Conservation (phyloP, 2,329 filamentous ascomycete species). For the Colletotrichum abscissum region DNA sequence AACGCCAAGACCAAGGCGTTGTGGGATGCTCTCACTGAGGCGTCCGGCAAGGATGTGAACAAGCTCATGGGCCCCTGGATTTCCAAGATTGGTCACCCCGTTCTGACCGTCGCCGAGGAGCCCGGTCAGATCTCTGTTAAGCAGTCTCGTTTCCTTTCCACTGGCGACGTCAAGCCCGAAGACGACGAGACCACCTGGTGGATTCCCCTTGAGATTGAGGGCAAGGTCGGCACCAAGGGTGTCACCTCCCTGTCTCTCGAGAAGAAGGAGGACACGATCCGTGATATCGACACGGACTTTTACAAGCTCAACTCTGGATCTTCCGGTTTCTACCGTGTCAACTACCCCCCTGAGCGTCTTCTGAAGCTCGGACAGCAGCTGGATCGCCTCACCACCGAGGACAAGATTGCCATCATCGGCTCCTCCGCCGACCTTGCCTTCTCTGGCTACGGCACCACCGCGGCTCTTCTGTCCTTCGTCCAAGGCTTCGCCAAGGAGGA, state of each 20-base stretch:
- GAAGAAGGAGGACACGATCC: slow-evolving; percentile 80
- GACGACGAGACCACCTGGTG: slow-evolving; percentile 96
- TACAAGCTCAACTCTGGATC: slow-evolving; percentile 95
- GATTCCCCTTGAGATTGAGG: slow-evolving; percentile 89
- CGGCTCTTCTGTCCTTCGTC: slow-evolving; percentile 84
- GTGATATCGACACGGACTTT: slow-evolving; percentile 80
- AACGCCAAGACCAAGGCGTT: slow-evolving; percentile 93
- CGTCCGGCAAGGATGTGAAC: slow-evolving; percentile 87
- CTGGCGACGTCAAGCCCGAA: slow-evolving; percentile 89
- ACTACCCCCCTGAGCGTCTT: slow-evolving; percentile 88
- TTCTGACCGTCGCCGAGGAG: slow-evolving; percentile 87
- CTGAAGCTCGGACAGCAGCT: slow-evolving; percentile 83
- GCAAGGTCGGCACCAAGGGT: slow-evolving; percentile 73
- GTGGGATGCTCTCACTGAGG: slow-evolving; percentile 88
- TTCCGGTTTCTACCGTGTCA: slow-evolving; percentile 90
- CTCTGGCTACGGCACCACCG: slow-evolving; percentile 84
- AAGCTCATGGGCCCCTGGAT: slow-evolving; percentile 96
- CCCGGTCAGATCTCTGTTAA: slow-evolving; percentile 83
- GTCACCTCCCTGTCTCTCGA: slow-evolving; percentile 76
- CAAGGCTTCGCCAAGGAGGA: slow-evolving; percentile 85
- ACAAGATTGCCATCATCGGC: slow-evolving; percentile 92
- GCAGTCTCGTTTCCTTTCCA: slow-evolving; percentile 90
- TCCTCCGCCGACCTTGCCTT: slow-evolving; percentile 91
- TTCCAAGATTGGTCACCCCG: slow-evolving; percentile 92
- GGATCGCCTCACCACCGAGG: slow-evolving; percentile 80